Conservation (phyloP, 2,329 filamentous ascomycete genomes). For the Clonostachys chloroleuca region DNA sequence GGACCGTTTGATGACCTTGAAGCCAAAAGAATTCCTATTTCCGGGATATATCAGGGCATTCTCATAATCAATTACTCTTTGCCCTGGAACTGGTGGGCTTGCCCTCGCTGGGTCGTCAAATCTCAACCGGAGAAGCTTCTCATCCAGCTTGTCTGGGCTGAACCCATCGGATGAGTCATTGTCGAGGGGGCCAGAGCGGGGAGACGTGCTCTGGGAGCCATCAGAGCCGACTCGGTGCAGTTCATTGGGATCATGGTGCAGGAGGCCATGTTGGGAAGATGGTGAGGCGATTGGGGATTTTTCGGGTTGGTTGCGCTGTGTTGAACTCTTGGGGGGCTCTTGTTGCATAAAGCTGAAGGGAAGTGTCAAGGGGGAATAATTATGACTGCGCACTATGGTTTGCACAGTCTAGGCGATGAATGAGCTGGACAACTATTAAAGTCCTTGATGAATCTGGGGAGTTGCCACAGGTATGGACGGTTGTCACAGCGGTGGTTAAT, state of each 20-base stretch:
- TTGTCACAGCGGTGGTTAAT: background rate
- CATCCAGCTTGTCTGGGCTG: conserved; percentile 39
- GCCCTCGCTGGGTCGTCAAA: conserved; percentile 18
- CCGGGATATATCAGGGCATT: conserved; percentile 46
- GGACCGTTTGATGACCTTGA: conserved; percentile 49
- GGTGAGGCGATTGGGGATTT: conserved; percentile 20
- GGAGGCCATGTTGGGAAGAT: conserved; percentile 54
- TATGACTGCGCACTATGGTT: conserved; percentile 43
- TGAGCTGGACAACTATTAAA: no score
- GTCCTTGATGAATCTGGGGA: no score
- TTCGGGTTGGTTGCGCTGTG: conserved; percentile 31
- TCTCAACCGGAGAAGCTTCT: conserved; percentile 49
- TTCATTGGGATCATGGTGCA: conserved; percentile 34
- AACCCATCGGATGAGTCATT: conserved; percentile 21
- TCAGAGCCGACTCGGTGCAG: conserved; percentile 21
- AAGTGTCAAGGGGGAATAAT: conserved; percentile 18
- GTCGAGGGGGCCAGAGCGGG: conserved; percentile 19
- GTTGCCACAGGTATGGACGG: no score
- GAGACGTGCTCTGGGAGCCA: conserved; percentile 27
- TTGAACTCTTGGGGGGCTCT: conserved; percentile 44
- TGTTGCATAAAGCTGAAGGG: conserved; percentile 60
- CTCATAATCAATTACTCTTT: conserved; percentile 57
- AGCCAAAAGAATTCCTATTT: conserved; percentile 43
- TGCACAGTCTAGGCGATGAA: conserved; percentile 42
- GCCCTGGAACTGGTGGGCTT: conserved; percentile 32